Evolutionary conservation across 2,329 filamentous ascomycete species (phyloP).

Genomic region (Talaromyces sp.): DNA sequence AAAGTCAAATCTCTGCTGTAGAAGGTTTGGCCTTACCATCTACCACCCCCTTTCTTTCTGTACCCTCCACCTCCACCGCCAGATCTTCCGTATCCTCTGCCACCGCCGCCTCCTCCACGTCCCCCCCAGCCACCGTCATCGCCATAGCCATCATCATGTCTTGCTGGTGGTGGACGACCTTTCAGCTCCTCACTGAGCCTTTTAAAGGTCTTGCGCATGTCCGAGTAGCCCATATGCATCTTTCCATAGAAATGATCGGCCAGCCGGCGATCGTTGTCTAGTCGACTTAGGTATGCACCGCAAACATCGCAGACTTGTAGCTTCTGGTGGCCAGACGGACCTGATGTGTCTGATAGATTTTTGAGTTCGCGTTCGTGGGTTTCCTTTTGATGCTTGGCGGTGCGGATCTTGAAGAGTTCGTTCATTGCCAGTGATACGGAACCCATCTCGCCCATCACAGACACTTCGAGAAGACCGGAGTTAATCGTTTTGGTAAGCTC

Average conservation of each 20-base stretch:
- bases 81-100: conserved; percentile 34
- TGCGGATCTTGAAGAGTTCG: conserved; percentile 81
- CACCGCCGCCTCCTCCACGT: conserved; percentile 49
- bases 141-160: conserved; percentile 52
- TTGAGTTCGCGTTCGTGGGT: conserved; percentile 86
- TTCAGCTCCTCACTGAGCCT: conserved; percentile 83
- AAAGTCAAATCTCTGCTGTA: conserved; percentile 9
- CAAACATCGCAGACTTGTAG: conserved; percentile 98
- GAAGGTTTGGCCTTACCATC: conserved; percentile 30
- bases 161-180: conserved; percentile 59
- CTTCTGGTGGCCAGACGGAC: conserved; percentile 93
- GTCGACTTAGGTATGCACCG: conserved; percentile 83
- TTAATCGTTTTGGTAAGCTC: conserved; percentile 76
- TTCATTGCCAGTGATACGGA: conserved; percentile 77
- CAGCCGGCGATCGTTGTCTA: conserved; percentile 90
- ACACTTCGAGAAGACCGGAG: conserved; percentile 77
- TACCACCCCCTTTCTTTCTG: conserved; percentile 39
- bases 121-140: conserved; percentile 50
- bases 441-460: conserved; percentile 76
- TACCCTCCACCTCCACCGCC: conserved; percentile 44
- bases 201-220: conserved; percentile 94
- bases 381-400: conserved; percentile 73
- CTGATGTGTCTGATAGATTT: conserved; percentile 82
- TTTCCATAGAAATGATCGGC: conserved; percentile 99
- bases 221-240: conserved; percentile 97